Conservation (phyloP, 1,139 yeast genomes). For the Kazachstania sp. region DNA sequence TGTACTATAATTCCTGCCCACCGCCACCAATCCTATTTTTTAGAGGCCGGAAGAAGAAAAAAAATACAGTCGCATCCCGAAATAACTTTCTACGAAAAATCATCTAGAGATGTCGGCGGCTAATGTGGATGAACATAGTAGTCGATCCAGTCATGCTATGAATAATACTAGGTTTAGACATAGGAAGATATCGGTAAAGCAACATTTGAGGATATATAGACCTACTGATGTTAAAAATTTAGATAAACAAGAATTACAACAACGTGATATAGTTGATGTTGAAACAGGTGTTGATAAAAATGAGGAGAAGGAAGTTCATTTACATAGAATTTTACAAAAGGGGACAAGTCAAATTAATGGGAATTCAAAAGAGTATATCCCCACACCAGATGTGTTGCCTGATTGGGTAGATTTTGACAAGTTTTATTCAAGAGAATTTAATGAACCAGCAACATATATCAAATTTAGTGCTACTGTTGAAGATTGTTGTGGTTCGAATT, state of each 20-base stretch:
- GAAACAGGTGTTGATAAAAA: conserved; percentile 98
- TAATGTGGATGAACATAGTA: background rate
- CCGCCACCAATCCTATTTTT: no score
- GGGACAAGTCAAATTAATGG: conserved; percentile 26
- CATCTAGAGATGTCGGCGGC: background rate
- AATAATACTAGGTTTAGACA: conserved; percentile 62
- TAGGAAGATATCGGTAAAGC: conserved; percentile 85
- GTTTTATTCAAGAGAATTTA: conserved; percentile 60
- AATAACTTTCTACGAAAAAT: background rate
- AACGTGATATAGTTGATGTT: conserved; percentile 77
- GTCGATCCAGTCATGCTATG: background rate
- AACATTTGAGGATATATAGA: conserved; percentile 69
- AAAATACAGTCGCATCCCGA: no score
- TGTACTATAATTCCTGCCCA: no score
- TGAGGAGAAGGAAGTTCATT: conserved; percentile 95
- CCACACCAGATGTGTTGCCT: conserved; percentile 92
- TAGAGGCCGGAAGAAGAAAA: no score
- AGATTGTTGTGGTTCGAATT: conserved; percentile 79
- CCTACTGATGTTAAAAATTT: conserved; percentile 75
- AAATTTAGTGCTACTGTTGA: conserved; percentile 92
- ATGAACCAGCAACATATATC: conserved; percentile 71
- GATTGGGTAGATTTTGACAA: conserved; percentile 70
- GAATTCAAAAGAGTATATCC: conserved; percentile 68
- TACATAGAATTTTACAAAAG: conserved; percentile 60
- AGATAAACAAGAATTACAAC: conserved; percentile 59